Percentiles rank a stretch among this genome's conserved stretches.
phyloP scores from a whole-genome alignment of 2,329 filamentous ascomycete species.

The Aspergillus pseudoterreus region DNA sequence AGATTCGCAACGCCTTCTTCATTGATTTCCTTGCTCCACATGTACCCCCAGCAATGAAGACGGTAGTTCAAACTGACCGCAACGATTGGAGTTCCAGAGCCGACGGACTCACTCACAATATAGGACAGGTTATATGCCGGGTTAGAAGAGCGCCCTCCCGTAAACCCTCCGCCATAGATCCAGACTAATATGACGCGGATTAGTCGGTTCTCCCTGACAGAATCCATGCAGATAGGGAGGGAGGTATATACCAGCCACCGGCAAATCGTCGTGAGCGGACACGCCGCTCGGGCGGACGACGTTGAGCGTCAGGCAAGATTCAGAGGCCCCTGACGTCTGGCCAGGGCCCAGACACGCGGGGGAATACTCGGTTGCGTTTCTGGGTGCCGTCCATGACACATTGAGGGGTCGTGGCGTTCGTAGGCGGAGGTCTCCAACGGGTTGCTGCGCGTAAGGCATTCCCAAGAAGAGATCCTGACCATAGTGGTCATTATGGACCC shows the following conservation, averaged over 20 bases:
- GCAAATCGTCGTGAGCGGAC: not conserved
- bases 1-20: slow-evolving; percentile 24
- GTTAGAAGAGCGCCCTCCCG: slow-evolving; percentile 33
- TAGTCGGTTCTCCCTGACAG: slow-evolving; percentile 5
- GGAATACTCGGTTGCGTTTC: slow-evolving; percentile 7
- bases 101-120: slow-evolving; percentile 51
- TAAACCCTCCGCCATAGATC: slow-evolving; percentile 39
- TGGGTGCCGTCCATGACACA: slow-evolving; percentile 1
- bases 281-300: slow-evolving; percentile 14
- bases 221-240: slow-evolving; percentile 1
- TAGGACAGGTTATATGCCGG: slow-evolving; percentile 55
- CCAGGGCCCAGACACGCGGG: slow-evolving; percentile 3
- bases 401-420: slow-evolving; percentile 9
- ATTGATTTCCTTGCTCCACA: slow-evolving; percentile 34
- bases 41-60: slow-evolving; percentile 48
- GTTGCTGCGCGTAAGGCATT: slow-evolving; percentile 16
- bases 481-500: slow-evolving; percentile 7
- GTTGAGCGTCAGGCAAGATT: slow-evolving; percentile 23
- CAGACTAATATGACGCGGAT: slow-evolving; percentile 8
- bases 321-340: slow-evolving; percentile 6
- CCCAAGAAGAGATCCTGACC: slow-evolving; percentile 19
- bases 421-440: slow-evolving; percentile 7
- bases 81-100: slow-evolving; percentile 48
- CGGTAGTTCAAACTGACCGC: slow-evolving; percentile 52
- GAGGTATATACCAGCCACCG: too few relatives aligned